These are phyloP conservation scores for Thymus mandschuricus DNA, from an alignment of 257 asterid genomes.

Conservation along the genomic window DNA sequence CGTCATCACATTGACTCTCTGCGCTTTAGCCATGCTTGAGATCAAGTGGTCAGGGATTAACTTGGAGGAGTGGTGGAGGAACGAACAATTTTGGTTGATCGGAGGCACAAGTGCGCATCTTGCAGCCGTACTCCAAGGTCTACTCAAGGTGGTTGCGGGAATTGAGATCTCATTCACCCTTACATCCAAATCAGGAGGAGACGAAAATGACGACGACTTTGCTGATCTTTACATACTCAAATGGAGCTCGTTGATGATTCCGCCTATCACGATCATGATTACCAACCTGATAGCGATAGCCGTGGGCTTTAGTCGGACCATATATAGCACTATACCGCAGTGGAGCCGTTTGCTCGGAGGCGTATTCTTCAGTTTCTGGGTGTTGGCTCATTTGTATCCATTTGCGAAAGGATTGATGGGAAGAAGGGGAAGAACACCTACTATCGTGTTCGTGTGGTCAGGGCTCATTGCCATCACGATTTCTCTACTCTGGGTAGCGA, in stretches of 20 bases:
- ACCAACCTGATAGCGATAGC: slow-evolving; percentile 76
- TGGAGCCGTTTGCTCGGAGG: slow-evolving; percentile 91
- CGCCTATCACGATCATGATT: slow-evolving; percentile 75
- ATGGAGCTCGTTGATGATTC: slow-evolving; percentile 79
- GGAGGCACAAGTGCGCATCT: slow-evolving; percentile 94
- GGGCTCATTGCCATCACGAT: slow-evolving; percentile 84
- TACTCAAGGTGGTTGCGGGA: slow-evolving; percentile 80
- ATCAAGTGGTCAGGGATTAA: slow-evolving; percentile 82
- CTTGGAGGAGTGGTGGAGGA: slow-evolving; percentile 91
- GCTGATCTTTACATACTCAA: slow-evolving; percentile 71
- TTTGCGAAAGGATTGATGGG: slow-evolving; percentile 91
- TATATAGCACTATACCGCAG: slow-evolving; percentile 78
- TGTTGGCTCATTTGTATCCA: slow-evolving; percentile 78
- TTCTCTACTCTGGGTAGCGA: slow-evolving; percentile 82
- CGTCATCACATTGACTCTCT: slow-evolving; percentile 67
- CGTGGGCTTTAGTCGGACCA: slow-evolving; percentile 78
- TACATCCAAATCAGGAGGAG: slow-evolving; percentile 76
- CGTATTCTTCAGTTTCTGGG: slow-evolving; percentile 93
- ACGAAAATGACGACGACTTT: slow-evolving; percentile 67
- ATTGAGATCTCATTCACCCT: slow-evolving; percentile 81
- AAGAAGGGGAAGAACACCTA: slow-evolving; percentile 78
- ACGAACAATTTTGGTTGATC: slow-evolving; percentile 88
- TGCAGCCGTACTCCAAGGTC: slow-evolving; percentile 87
- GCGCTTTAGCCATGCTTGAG: slow-evolving; percentile 69
- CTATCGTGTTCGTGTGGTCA: slow-evolving; percentile 85